Base-by-base conservation (phyloP, 2,329 filamentous ascomycete genomes). In the Alternaria alternata region DNA sequence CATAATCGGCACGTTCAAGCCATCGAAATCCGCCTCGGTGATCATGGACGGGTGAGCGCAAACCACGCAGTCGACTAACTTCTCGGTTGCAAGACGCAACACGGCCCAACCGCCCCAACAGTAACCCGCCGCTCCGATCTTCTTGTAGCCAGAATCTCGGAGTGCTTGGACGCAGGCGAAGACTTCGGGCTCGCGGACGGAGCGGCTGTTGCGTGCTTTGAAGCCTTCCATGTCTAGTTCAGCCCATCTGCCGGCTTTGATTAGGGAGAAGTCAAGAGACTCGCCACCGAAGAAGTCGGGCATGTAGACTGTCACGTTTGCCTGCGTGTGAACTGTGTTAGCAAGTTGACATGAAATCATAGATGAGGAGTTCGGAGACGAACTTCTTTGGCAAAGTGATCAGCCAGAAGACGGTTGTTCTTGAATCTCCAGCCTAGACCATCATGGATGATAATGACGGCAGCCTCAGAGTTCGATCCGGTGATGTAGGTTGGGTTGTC, bases 401-500 rank as follows among this genome's bases (percentile, higher is more conserved):
- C 81, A 7, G 80, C 81, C 7, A 83, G 74, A 1, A 83, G 72
- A 22, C 81, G 75, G 24, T 74, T 71, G 64, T 83, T 83, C 34
- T 67, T 66, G 56, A 82, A 79, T 42, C 75, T 72, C 76, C 76
- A 83, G 53, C 81, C 81, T 57, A 82, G 79, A 62, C 83, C 76
- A 76, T 67, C 67, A 20, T 69, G 62, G 66, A 83, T 71, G 75
- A 57, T 62, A 18, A 70, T 57, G 26, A 84, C 75, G 47, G 84
- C 73, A 2, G 74, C 74, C 57, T 79, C 79, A 1, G 51, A 7
- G 18, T 67, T 70, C 7, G 77, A 75, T 51, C 79, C 79, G 5
- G 81, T 73, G 42, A 80, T 64, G 64, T 81, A 81, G 36, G 78
- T 75, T 42, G 76, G 71, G 20, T 76, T 66, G 18, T 71, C 68